A percentile compares a stretch with the other conserved stretches of the same genome.
phyloP scores from a whole-genome alignment of 352 stramenopile species.

The Pythium myriotylum region DNA sequence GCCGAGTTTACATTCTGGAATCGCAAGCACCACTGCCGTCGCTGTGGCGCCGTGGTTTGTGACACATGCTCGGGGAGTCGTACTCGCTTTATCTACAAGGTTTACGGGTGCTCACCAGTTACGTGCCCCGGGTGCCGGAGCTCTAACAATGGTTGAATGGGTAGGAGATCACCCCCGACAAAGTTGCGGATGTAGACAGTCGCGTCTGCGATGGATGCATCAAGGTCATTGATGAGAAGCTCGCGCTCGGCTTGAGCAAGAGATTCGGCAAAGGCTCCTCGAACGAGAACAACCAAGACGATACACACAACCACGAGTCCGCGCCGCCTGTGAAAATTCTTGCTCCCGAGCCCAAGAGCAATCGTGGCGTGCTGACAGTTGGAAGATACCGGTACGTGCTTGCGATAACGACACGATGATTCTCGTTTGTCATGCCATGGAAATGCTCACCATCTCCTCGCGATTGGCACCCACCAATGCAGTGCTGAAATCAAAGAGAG shows the following conservation, averaged over 20 bases:
- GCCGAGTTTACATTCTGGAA: slow-evolving; percentile 86
- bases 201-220: slow-evolving; percentile 86
- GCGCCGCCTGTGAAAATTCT: slow-evolving; percentile 21
- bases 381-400: slow-evolving; percentile 75
- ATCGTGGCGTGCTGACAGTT: slow-evolving; percentile 74
- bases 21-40: slow-evolving; percentile 87
- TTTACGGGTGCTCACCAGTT: slow-evolving; percentile 4
- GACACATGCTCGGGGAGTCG: slow-evolving; percentile 75
- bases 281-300: slow-evolving; percentile 30
- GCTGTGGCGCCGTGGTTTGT: slow-evolving; percentile 84
- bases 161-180: slow-evolving; percentile 66
- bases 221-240: slow-evolving; percentile 82
- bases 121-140: neutral
- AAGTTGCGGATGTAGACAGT: slow-evolving; percentile 65
- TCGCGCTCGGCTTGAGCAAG: slow-evolving; percentile 72
- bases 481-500: slow-evolving; percentile 90
- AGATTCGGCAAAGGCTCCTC: slow-evolving; percentile 59
- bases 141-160: neutral
- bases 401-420: neutral
- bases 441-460: neutral
- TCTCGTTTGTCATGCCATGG: neutral
- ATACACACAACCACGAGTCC: slow-evolving; percentile 10
- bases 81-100: slow-evolving; percentile 88
- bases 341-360: slow-evolving; percentile 52
- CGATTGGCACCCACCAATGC: neutral